These are phyloP conservation scores for Digitaria exilis DNA, from an alignment of 202 grass and related monocot species.

Conservation along the genomic window DNA sequence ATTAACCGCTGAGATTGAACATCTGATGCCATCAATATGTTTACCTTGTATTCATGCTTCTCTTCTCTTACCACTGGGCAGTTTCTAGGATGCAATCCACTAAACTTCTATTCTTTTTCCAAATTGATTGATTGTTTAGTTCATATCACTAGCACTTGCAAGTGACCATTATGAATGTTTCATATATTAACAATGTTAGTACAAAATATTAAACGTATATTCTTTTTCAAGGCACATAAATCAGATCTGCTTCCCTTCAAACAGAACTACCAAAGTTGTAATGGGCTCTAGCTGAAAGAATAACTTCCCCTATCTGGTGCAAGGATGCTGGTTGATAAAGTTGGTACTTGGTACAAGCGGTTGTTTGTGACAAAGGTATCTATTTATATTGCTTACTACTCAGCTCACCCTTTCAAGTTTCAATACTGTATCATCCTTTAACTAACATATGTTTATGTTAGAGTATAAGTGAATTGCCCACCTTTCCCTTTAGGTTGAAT, in stretches of 20 bases:
- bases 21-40: no score
- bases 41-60: no score
- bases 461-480: no score
- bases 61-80: no score
- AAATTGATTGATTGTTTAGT: not conserved
- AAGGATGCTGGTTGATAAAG: not conserved
- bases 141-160: not conserved
- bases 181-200: not conserved
- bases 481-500: no score
- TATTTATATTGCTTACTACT: not conserved
- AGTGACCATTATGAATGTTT: not conserved
- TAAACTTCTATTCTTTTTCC: not conserved
- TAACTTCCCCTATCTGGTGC: constrained; percentile 2
- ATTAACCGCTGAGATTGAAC: no score
- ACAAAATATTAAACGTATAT: not conserved
- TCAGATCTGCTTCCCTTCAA: not conserved
- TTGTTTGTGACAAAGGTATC: constrained; percentile 12
- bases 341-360: not conserved
- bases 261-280: not conserved
- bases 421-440: not conserved
- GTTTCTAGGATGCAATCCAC: no score
- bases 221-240: not conserved
- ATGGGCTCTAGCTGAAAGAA: not conserved
- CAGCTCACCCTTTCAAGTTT: not conserved
- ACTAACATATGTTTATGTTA: not conserved